Base-by-base conservation (phyloP, 805 yeast species). In the Cyberlindnera bimundalis region DNA sequence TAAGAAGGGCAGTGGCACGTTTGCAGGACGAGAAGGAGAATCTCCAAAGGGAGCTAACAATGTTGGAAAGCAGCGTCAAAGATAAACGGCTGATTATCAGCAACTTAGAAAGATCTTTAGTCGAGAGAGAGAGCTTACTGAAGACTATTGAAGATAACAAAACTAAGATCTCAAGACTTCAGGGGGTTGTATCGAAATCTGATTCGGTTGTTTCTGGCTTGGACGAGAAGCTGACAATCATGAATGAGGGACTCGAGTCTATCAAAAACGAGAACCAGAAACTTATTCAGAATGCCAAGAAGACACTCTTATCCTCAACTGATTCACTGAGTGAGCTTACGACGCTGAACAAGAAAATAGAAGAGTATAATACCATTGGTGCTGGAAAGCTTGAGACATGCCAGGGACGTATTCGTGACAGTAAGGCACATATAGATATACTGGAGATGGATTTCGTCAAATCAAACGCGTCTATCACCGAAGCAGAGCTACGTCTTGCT, bases 81-180 rank as follows among this genome's bases (percentile, higher is more conserved):
- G 85, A 80, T 49, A 68, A 71, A 39, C 67, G 68, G 50, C 57
- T 82, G 32, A 51, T 55, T 3, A 72, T 84, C 19, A 74, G 77
- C 48, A 69, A 73, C 32, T 56, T 78, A 41, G 84, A 81, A 51
- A 67, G 65, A 34, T 61, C 77, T 5, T 61, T 77, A 23, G 56
- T 69, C 33, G 83, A 79, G 42, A 65, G 70, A 26, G 62, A 62
- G 16, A 68, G 64, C 39, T 52, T 74, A 39, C 60, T 64, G 39
- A 63, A 53, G 18, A 52, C 67, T 3, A 62, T 78, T 6, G 51
- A 52, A 2, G 75, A 67, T 14, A 55, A 60, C 13, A 64, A 62
- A 21, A 37, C 24, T 1, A 60, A 65, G 35, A 54, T 67, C 11
- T 25, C 29, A n/a, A 41, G 40, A 10, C 43, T 62, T 21, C 46